phyloP scores from a whole-genome alignment of 2,329 filamentous ascomycete species.

The Cordyceps sp. region DNA sequence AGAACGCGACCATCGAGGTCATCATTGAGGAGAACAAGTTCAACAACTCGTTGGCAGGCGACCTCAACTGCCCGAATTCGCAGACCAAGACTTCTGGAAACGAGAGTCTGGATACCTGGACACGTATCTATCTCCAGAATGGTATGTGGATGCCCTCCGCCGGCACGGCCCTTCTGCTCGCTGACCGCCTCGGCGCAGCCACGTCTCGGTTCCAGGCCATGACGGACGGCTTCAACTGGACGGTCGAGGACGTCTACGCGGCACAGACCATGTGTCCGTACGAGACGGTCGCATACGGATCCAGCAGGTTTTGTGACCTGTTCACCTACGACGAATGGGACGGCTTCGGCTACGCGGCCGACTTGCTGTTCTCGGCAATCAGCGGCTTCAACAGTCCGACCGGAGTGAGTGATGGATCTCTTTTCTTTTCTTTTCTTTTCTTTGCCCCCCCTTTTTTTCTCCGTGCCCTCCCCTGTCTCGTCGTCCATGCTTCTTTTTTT shows the following conservation, averaged over 20 bases:
- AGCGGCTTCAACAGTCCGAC: slow-evolving; percentile 47
- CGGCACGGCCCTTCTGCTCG: background rate
- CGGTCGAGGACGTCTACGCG: slow-evolving; percentile 43
- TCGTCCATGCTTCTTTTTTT: too few relatives aligned
- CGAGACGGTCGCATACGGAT: slow-evolving; percentile 62
- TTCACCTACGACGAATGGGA: slow-evolving; percentile 65
- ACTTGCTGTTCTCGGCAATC: slow-evolving; percentile 46
- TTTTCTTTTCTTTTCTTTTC: too few relatives aligned
- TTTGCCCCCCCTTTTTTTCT: too few relatives aligned
- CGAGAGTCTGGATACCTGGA: slow-evolving; percentile 42
- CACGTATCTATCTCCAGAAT: slow-evolving; percentile 45
- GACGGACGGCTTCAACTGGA: slow-evolving; percentile 46
- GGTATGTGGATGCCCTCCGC: slow-evolving; percentile 14
- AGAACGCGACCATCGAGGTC: slow-evolving; percentile 55
- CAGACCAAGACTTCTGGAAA: slow-evolving; percentile 31
- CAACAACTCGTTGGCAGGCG: slow-evolving; percentile 58
- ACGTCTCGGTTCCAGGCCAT: slow-evolving; percentile 40
- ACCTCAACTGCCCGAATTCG: slow-evolving; percentile 48
- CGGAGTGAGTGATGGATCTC: slow-evolving; percentile 37
- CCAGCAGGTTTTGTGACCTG: slow-evolving; percentile 55
- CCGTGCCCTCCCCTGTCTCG: background rate
- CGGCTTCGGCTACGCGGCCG: slow-evolving; percentile 54
- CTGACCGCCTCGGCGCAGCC: slow-evolving; percentile 18
- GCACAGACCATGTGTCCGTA: slow-evolving; percentile 61
- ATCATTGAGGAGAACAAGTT: slow-evolving; percentile 47